Base-by-base conservation (phyloP, 129 eudicot species). In the Silybum marianum region DNA sequence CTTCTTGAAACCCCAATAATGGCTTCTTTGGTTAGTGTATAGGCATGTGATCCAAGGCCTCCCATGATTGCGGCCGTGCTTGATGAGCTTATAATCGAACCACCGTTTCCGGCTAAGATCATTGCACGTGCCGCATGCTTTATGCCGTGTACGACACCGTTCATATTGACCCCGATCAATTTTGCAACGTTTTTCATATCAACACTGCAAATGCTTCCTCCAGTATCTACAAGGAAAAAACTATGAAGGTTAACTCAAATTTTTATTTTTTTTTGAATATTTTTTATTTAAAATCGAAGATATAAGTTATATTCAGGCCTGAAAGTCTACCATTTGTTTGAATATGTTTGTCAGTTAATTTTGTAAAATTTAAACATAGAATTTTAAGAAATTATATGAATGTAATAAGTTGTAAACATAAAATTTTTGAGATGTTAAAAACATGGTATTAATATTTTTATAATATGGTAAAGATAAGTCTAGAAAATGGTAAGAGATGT, bases 51-150 rank as follows among this genome's bases (percentile, higher is more conserved):
- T 6, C 93, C 98, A 14, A 94, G 70, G 4, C 97, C 97, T 12
- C 95, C 95, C 85, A 87, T 68, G 28, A 90, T 67, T 14, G 98
- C 98, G 3, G 97, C 95, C 0, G 97, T 85, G 83, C 98, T 94
- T 25, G 97, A 90, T 0, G 98, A 88, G 80, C 95, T 91, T 39
- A 94, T 87, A 36, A 94, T 94, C 9, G 87, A 36, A 9, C 97
- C 96, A 21, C 88, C 84, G 2, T 18, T 81, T 16, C 84, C 89
- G 0, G 85, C 87, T 34, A 63, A 63, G 18, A 91, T 90, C 97
- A 91, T 94, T 9, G 91, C 97, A 4, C 93, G 85, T 1, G 95
- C 87, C 1, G 98, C 98, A 28, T 94, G 92, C 80, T 91, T 94
- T 77, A 92, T 90, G 40, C 95, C 97, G 39, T 87, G 92, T 12